A percentile compares a stretch with the other conserved stretches of the same genome.
Evolutionary conservation across 2,329 filamentous ascomycete genomes (phyloP).

Genomic region (Penicillium sp.): DNA sequence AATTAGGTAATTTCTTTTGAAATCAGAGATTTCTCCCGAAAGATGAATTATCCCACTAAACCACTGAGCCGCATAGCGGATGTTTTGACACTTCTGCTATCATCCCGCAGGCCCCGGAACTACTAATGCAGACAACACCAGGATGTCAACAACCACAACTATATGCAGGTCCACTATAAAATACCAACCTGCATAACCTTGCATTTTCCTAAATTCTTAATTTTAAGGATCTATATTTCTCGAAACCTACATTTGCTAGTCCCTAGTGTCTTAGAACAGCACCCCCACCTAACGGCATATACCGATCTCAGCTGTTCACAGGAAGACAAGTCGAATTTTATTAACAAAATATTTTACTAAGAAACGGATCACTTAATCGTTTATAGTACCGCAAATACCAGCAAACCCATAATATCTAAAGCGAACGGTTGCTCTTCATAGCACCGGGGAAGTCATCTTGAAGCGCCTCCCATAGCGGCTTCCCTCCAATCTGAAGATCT

Average conservation of each 20-base stretch:
- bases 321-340: not conserved
- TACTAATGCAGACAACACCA: not conserved
- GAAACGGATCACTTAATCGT: not conserved
- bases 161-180: too few species aligned
- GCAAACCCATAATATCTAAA: not conserved
- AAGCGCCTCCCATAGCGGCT: conserved; percentile 33
- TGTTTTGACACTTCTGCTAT: accelerated
- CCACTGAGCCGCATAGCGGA: not conserved
- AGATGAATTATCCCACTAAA: conserved; percentile 6
- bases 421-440: conserved; percentile 23
- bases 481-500: conserved; percentile 33
- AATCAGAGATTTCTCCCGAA: conserved; percentile 8
- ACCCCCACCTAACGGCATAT: not conserved
- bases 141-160: not conserved
- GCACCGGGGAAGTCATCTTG: conserved; percentile 32
- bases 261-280: not conserved
- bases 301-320: not conserved
- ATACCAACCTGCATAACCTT: not conserved
- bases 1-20: not conserved
- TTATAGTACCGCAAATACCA: not conserved
- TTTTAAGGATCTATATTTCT: too few species aligned
- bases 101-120: not conserved
- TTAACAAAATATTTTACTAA: not conserved
- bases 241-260: too few species aligned
- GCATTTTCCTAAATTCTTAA: not conserved